Evolutionary conservation across 78 protist genomes (phyloP).

Genomic region (Isochrysis galbana): DNA sequence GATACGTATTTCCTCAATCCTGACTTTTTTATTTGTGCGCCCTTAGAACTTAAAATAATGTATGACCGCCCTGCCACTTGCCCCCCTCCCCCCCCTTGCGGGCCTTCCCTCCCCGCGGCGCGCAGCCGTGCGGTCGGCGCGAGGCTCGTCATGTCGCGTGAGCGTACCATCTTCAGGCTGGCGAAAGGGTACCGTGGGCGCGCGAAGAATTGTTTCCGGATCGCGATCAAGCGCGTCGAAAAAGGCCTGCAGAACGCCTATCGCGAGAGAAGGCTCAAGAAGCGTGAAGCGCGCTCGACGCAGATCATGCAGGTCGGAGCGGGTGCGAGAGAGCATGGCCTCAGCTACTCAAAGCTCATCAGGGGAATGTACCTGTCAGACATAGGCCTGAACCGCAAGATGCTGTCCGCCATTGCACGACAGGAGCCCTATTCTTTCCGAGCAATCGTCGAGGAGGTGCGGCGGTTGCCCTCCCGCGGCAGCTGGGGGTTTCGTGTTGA

Average conservation of each 20-base stretch:
- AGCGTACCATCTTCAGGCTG: neutral
- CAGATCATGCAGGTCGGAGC: constrained; percentile 36
- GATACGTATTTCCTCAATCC: no score
- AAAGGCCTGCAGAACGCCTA: constrained; percentile 26
- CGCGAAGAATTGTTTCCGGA: constrained; percentile 14
- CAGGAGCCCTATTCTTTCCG: constrained; percentile 34
- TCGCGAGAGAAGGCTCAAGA: neutral
- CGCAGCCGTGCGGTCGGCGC: no score
- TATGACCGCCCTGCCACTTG: no score
- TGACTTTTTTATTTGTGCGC: no score
- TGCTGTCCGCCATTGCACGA: neutral
- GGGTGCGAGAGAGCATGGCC: constrained; percentile 36
- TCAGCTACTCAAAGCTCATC: constrained; percentile 12
- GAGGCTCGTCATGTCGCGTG: neutral
- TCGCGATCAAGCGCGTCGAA: constrained; percentile 15
- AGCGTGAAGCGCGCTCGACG: neutral
- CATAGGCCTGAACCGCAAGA: constrained; percentile 21
- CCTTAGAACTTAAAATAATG: no score
- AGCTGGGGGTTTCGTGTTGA: no score
- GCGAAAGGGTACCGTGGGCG: constrained; percentile 44
- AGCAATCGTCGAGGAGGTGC: neutral
- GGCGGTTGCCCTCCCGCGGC: no score
- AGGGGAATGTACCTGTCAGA: constrained; percentile 21
- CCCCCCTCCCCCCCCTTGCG: no score
- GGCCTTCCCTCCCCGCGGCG: no score